Conservation (phyloP, 768 basidiomycete genomes). For the Cyathus striatus region DNA sequence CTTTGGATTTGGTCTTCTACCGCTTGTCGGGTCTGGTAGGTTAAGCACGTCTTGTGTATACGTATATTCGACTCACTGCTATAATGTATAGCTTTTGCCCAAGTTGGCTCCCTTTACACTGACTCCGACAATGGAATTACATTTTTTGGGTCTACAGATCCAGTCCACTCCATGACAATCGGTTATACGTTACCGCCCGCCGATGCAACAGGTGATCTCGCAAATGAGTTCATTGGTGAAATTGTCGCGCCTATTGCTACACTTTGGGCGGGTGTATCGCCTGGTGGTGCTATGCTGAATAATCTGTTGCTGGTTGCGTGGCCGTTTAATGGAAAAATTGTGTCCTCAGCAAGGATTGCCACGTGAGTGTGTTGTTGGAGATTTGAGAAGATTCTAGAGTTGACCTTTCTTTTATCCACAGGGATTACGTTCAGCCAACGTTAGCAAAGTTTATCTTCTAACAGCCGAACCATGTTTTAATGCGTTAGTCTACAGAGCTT, state of each 20-base stretch:
- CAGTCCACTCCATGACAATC: constrained; percentile 35
- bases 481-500: constrained; percentile 20
- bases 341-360: constrained; percentile 46
- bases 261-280: constrained; percentile 52
- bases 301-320: constrained; percentile 58
- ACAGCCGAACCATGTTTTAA: background rate
- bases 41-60: background rate
- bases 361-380: constrained; percentile 36
- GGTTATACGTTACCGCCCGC: constrained; percentile 52
- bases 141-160: constrained; percentile 41
- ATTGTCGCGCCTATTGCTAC: constrained; percentile 50
- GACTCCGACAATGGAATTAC: constrained; percentile 54
- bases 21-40: constrained; percentile 36
- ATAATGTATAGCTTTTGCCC: constrained; percentile 31
- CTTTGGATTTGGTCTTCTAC: constrained; percentile 28
- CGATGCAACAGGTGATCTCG: constrained; percentile 26
- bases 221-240: constrained; percentile 58
- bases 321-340: constrained; percentile 49
- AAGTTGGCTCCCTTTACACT: constrained; percentile 35
- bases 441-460: constrained; percentile 15
- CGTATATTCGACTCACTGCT: background rate
- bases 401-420: too few relatives aligned
- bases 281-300: constrained; percentile 50
- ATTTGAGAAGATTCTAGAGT: too few relatives aligned
- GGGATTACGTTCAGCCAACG: constrained; percentile 48